These are phyloP conservation scores for Colletotrichum sojae DNA, from an alignment of 2,329 filamentous ascomycete genomes.

Conservation along the genomic window DNA sequence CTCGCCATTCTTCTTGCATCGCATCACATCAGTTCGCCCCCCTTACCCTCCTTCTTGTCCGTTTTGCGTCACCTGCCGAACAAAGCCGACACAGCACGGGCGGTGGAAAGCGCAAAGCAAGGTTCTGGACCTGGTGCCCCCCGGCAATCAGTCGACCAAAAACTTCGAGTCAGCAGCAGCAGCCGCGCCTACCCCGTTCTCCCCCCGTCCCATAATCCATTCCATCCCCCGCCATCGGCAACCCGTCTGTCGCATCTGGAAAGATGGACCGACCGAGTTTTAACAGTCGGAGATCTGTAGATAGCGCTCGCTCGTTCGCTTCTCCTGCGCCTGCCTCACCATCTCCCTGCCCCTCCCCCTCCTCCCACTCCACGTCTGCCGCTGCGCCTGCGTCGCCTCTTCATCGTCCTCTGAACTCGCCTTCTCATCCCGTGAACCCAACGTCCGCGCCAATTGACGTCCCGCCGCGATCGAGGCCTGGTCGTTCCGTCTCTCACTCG, in stretches of 20 bases:
- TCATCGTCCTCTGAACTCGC: constrained; percentile 11
- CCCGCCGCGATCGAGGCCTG: constrained; percentile 39
- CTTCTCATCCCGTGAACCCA: constrained; percentile 19
- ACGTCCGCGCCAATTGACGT: constrained; percentile 22
- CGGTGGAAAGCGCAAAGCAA: constrained; percentile 23
- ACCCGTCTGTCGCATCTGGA: constrained; percentile 17
- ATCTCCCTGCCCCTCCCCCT: constrained; percentile 4
- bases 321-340: constrained; percentile 11
- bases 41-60: background rate
- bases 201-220: background rate
- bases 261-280: constrained; percentile 45
- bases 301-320: constrained; percentile 42
- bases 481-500: constrained; percentile 48
- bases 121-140: constrained; percentile 11
- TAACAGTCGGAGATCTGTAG: constrained; percentile 45
- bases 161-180: constrained; percentile 35
- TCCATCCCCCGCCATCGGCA: constrained; percentile 10
- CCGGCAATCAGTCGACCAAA: constrained; percentile 4
- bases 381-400: constrained; percentile 43
- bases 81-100: constrained; percentile 20
- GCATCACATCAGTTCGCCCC: background rate
- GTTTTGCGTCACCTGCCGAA: background rate
- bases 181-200: background rate
- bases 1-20: background rate
- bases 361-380: background rate